Conservation (phyloP, 1,284 basidiomycete species). For the Rhodotorula sp. region DNA sequence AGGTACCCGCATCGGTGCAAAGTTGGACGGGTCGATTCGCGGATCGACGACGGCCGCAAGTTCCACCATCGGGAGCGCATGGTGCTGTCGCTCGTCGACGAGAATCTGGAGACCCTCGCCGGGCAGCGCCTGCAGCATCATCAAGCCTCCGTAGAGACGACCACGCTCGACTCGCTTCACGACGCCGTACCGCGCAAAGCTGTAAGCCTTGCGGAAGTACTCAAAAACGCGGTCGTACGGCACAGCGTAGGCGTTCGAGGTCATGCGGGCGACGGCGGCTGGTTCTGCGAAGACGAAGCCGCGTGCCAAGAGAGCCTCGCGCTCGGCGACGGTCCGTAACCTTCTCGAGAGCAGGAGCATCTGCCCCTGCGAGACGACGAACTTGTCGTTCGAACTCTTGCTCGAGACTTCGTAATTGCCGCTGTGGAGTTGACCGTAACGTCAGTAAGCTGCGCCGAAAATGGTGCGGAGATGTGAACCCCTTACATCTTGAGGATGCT, state of each 20-base stretch:
- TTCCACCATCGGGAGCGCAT: slow-evolving; percentile 53
- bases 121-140: slow-evolving; percentile 52
- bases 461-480: neutral
- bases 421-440: slow-evolving; percentile 27
- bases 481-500: slow-evolving; percentile 53
- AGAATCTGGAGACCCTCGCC: slow-evolving; percentile 53
- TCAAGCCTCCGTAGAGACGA: slow-evolving; percentile 51
- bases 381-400: slow-evolving; percentile 36
- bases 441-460: neutral
- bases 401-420: slow-evolving; percentile 44
- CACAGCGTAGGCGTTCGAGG: slow-evolving; percentile 52
- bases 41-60: slow-evolving; percentile 46
- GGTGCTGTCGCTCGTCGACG: slow-evolving; percentile 49
- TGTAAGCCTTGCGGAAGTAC: slow-evolving; percentile 50
- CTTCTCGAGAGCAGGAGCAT: slow-evolving; percentile 53
- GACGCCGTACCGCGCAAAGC: slow-evolving; percentile 49
- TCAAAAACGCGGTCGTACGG: slow-evolving; percentile 51
- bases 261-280: slow-evolving; percentile 48
- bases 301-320: slow-evolving; percentile 49
- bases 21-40: neutral
- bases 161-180: slow-evolving; percentile 48
- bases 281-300: slow-evolving; percentile 54
- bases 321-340: slow-evolving; percentile 49
- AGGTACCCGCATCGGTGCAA: neutral
- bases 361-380: slow-evolving; percentile 53